phyloP scores from a whole-genome alignment of 495 filamentous ascomycete genomes.

The Neurospora sp. region DNA sequence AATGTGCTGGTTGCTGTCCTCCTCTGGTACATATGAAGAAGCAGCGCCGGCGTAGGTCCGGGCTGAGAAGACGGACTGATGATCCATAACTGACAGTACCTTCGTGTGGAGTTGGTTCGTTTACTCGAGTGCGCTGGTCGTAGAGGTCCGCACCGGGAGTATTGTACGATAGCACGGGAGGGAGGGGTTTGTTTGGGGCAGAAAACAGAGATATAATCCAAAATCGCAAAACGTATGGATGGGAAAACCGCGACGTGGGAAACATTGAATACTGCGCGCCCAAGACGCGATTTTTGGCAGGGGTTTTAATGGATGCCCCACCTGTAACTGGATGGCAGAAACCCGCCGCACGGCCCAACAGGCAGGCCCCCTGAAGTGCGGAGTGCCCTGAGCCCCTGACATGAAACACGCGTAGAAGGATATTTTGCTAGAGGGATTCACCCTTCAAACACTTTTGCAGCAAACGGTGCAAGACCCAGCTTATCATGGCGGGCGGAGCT shows the following conservation, averaged over 20 bases:
- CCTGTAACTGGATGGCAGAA: not conserved
- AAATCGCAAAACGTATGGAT: not conserved
- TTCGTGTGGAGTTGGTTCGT: no score
- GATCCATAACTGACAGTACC: conserved; percentile 54
- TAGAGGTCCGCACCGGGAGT: not conserved
- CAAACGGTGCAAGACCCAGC: not conserved
- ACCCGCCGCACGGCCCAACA: not conserved
- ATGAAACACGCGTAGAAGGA: not conserved
- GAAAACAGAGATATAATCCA: not conserved
- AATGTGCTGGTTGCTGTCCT: conserved; percentile 46
- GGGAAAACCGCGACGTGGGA: conserved; percentile 8
- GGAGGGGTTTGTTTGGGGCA: not conserved
- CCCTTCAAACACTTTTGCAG: not conserved
- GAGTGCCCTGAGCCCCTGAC: not conserved
- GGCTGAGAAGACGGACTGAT: conserved; percentile 75
- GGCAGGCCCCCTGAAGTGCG: not conserved
- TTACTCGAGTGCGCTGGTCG: not conserved
- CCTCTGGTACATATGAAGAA: conserved; percentile 38
- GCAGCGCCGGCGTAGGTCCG: conserved; percentile 18
- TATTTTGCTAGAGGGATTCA: not conserved
- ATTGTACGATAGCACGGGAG: not conserved
- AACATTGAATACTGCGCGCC: not conserved
- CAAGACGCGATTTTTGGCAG: conserved; percentile 14
- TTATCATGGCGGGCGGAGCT: not conserved
- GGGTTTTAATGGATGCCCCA: conserved; percentile 19